phyloP scores from a whole-genome alignment of 768 basidiomycete species.

The Tulasnella sp. region DNA sequence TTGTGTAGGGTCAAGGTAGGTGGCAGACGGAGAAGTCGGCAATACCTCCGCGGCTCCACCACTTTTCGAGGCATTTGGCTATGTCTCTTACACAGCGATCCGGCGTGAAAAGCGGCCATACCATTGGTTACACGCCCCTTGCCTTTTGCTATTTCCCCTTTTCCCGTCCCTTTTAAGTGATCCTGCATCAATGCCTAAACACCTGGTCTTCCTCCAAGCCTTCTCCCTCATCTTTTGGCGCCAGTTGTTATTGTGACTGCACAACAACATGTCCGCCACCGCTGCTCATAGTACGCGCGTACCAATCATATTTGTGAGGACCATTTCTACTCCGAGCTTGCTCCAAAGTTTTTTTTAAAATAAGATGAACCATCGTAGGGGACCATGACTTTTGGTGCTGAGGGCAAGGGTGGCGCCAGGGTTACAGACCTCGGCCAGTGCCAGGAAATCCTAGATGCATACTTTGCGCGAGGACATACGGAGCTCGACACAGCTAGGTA shows the following conservation, averaged over 20 bases:
- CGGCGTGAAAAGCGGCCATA: neutral
- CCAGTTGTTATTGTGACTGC: too few relatives aligned
- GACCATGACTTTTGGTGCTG: constrained; percentile 38
- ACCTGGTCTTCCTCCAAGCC: too few relatives aligned
- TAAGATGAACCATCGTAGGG: constrained; percentile 29
- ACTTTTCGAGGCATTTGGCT: constrained; percentile 2
- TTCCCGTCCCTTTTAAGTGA: too few relatives aligned
- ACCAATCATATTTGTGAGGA: constrained; percentile 30
- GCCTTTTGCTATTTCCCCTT: too few relatives aligned
- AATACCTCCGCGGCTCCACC: neutral
- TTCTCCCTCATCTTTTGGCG: too few relatives aligned
- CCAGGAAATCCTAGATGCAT: constrained; percentile 37
- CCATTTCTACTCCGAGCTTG: neutral
- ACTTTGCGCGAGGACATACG: constrained; percentile 33
- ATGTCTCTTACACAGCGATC: constrained; percentile 1
- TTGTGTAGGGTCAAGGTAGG: neutral
- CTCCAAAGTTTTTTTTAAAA: neutral
- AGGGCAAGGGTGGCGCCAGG: constrained; percentile 32
- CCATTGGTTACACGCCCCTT: neutral
- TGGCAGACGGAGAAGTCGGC: neutral
- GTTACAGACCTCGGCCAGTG: constrained; percentile 29
- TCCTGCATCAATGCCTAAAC: too few relatives aligned
- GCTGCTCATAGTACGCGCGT: constrained; percentile 21
- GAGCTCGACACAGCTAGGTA: constrained; percentile 40
- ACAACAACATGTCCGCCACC: constrained; percentile 20